Evolutionary conservation across 164 flowering plant species (phyloP).

Genomic region (Vitis riparia): DNA sequence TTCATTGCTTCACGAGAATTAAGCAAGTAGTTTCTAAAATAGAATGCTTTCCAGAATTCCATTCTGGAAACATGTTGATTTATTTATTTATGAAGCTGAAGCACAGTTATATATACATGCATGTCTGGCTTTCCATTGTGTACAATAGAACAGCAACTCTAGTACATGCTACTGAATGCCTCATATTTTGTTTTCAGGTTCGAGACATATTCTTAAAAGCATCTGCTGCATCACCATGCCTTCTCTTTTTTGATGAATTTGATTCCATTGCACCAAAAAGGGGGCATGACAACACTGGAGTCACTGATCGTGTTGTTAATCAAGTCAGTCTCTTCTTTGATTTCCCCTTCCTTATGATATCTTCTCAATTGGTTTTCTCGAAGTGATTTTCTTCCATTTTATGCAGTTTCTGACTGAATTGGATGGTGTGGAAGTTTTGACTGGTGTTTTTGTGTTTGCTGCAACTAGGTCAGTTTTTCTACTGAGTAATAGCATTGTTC

Average conservation of each 20-base stretch:
- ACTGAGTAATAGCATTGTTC: neutral
- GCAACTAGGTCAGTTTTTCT: constrained; percentile 75
- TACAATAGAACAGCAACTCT: neutral
- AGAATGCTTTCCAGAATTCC: too few species aligned
- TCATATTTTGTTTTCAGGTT: constrained; percentile 49
- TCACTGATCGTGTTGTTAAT: constrained; percentile 96
- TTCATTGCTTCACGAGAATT: too few species aligned
- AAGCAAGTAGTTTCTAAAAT: too few species aligned
- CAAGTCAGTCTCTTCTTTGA: constrained; percentile 51
- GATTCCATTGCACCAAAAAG: constrained; percentile 98
- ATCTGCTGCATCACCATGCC: constrained; percentile 94
- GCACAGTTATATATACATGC: neutral
- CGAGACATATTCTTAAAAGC: constrained; percentile 96
- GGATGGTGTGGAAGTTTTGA: constrained; percentile 93
- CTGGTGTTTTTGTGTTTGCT: constrained; percentile 98
- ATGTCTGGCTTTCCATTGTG: neutral
- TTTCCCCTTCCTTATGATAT: neutral
- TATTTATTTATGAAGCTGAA: too few species aligned
- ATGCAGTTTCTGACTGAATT: constrained; percentile 89
- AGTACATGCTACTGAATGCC: neutral
- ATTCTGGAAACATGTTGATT: too few species aligned
- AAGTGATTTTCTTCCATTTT: neutral
- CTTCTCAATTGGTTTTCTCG: neutral
- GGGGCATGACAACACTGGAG: constrained; percentile 99
- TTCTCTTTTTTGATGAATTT: constrained; percentile 95